A percentile compares a stretch with the other conserved stretches of the same genome.
Evolutionary conservation across 2,329 filamentous ascomycete species (phyloP).

Genomic region (Nigrospora osmanthi): DNA sequence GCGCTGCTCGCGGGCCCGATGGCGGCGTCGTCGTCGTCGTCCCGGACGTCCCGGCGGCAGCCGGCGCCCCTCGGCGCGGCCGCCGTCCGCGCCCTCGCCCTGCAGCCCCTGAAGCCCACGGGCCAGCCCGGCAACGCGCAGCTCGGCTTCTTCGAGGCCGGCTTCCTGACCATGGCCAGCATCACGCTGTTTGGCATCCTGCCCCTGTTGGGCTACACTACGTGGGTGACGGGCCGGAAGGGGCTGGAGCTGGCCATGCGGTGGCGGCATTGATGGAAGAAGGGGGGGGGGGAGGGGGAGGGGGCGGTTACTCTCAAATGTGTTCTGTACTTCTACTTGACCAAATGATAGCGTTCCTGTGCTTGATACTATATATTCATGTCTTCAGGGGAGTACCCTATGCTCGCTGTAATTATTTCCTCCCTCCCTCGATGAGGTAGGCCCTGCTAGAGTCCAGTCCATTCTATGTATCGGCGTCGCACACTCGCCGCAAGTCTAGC

Average conservation of each 20-base stretch:
- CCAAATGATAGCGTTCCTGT: neutral
- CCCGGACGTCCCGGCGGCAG: constrained; percentile 6
- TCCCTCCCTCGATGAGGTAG: no score
- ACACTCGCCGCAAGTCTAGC: no score
- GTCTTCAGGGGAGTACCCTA: no score
- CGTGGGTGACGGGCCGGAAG: constrained; percentile 6
- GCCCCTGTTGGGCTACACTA: constrained; percentile 5
- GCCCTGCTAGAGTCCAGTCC: no score
- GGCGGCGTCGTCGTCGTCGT: neutral
- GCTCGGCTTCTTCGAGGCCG: constrained; percentile 41
- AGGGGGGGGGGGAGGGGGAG: no score
- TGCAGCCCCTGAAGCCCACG: constrained; percentile 21
- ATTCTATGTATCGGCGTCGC: no score
- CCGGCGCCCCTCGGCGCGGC: constrained; percentile 7
- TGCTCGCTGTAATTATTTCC: no score
- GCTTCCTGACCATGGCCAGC: constrained; percentile 28
- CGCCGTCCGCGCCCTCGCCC: constrained; percentile 6
- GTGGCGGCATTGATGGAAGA: constrained; percentile 2
- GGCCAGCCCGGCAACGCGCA: constrained; percentile 23
- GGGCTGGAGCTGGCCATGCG: constrained; percentile 5
- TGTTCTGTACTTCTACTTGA: neutral
- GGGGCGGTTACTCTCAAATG: neutral
- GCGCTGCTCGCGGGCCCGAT: constrained; percentile 11
- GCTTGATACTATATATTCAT: neutral
- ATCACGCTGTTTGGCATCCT: constrained; percentile 11